Evolutionary conservation across 345 rosid species (phyloP).

Genomic region (Moringa oleifera): DNA sequence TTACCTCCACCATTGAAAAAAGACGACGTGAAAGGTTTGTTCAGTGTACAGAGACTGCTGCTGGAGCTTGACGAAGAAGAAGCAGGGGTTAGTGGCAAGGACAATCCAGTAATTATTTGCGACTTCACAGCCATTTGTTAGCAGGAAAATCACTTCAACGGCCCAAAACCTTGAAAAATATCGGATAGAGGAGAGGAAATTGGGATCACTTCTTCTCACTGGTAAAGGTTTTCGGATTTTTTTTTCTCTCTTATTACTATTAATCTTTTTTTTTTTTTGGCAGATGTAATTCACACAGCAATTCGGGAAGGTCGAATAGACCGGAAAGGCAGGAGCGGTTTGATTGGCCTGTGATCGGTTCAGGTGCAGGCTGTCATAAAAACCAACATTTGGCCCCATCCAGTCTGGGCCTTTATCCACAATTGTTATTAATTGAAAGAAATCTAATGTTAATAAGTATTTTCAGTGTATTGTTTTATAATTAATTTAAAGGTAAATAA

Average conservation of each 20-base stretch:
- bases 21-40: constrained; percentile 31
- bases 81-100: constrained; percentile 25
- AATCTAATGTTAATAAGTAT: too few species aligned
- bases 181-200: constrained; percentile 10
- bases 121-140: constrained; percentile 27
- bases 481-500: too few species aligned
- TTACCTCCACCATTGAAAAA: constrained; percentile 46
- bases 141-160: neutral
- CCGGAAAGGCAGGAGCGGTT: too few species aligned
- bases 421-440: too few species aligned
- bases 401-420: too few species aligned
- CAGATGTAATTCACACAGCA: too few species aligned
- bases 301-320: too few species aligned
- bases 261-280: neutral
- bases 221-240: neutral
- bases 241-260: neutral
- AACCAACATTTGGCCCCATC: too few species aligned
- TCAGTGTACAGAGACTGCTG: constrained; percentile 24
- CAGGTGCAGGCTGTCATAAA: too few species aligned
- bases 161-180: constrained; percentile 3
- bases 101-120: constrained; percentile 36
- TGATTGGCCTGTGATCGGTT: too few species aligned
- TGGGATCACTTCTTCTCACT: neutral
- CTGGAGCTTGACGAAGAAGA: constrained; percentile 30
- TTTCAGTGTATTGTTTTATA: too few species aligned